phyloP scores from a whole-genome alignment of 495 filamentous ascomycete species.

The Penicillium mononematosum region DNA sequence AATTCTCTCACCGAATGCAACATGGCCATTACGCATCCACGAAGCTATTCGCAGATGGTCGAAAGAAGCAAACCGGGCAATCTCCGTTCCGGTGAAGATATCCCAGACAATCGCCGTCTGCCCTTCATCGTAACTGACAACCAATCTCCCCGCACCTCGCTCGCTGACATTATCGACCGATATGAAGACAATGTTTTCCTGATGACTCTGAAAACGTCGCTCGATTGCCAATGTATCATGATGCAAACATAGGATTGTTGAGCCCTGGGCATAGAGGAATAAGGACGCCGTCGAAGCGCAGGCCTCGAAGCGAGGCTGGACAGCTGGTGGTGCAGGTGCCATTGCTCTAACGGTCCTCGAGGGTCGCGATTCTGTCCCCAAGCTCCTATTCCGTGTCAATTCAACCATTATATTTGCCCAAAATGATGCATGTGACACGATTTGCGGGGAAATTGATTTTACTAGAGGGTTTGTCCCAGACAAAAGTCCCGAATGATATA shows the following conservation, averaged over 20 bases:
- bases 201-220: slow-evolving; percentile 79
- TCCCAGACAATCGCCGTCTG: slow-evolving; percentile 98
- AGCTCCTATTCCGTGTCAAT: slow-evolving; percentile 36
- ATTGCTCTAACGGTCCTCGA: slow-evolving; percentile 29
- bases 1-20: slow-evolving; percentile 77
- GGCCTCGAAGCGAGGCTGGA: slow-evolving; percentile 67
- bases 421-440: not conserved
- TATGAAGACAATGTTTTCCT: slow-evolving; percentile 77
- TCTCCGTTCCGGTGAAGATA: slow-evolving; percentile 84
- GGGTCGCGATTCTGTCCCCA: slow-evolving; percentile 28
- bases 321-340: slow-evolving; percentile 50
- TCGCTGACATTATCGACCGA: slow-evolving; percentile 93
- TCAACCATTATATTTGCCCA: slow-evolving; percentile 25
- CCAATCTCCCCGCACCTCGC: slow-evolving; percentile 75
- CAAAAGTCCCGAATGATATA: slow-evolving; percentile 7
- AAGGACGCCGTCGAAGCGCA: slow-evolving; percentile 84
- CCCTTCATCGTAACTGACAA: slow-evolving; percentile 89
- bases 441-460: slow-evolving; percentile 1
- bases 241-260: slow-evolving; percentile 73
- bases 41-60: slow-evolving; percentile 79
- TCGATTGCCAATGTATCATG: slow-evolving; percentile 92
- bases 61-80: slow-evolving; percentile 86
- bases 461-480: not conserved
- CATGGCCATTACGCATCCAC: slow-evolving; percentile 98
- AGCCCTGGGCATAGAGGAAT: slow-evolving; percentile 82